A percentile compares a stretch with the other conserved stretches of the same genome.
Evolutionary conservation across 163 green algal species (phyloP).

Genomic region (Chloroidium sp.): DNA sequence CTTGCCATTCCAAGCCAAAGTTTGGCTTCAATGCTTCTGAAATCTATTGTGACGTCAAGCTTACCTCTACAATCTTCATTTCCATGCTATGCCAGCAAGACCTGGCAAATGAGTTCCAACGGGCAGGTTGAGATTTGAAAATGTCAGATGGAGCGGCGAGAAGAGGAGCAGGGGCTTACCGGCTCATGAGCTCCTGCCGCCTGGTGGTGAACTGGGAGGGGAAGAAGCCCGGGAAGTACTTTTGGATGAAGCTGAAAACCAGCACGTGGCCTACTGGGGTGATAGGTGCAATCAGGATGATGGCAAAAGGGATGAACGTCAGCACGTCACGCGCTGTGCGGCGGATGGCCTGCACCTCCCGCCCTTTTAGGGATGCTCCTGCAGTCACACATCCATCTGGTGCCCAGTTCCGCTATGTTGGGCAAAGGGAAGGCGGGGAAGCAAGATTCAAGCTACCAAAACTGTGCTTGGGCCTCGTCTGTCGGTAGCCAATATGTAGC

Average conservation of each 20-base stretch:
- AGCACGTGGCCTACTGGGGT: conserved; percentile 94
- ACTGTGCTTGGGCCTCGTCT: background rate
- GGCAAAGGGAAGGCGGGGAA: background rate
- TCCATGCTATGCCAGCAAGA: background rate
- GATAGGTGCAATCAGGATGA: conserved; percentile 94
- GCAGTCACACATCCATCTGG: conserved; percentile 1
- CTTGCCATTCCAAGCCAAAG: no score
- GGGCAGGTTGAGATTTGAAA: no score
- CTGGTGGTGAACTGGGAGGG: conserved; percentile 84
- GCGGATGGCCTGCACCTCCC: conserved; percentile 83
- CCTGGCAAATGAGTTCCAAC: background rate
- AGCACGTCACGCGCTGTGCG: conserved; percentile 84
- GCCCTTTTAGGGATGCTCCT: conserved; percentile 48
- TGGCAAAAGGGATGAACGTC: conserved; percentile 90
- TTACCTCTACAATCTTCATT: no score
- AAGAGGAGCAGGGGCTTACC: conserved; percentile 16
- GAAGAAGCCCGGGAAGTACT: conserved; percentile 95
- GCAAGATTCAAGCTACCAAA: background rate
- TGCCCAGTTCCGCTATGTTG: no score
- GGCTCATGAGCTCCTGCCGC: conserved; percentile 76
- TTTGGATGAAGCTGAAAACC: conserved; percentile 93
- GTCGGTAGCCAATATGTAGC: no score
- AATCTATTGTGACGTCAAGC: no score
- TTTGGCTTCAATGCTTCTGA: no score
- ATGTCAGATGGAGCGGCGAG: no score